Evolutionary conservation across 2,329 filamentous ascomycete genomes (phyloP).

Genomic region (Endoconidiophora laricicola): DNA sequence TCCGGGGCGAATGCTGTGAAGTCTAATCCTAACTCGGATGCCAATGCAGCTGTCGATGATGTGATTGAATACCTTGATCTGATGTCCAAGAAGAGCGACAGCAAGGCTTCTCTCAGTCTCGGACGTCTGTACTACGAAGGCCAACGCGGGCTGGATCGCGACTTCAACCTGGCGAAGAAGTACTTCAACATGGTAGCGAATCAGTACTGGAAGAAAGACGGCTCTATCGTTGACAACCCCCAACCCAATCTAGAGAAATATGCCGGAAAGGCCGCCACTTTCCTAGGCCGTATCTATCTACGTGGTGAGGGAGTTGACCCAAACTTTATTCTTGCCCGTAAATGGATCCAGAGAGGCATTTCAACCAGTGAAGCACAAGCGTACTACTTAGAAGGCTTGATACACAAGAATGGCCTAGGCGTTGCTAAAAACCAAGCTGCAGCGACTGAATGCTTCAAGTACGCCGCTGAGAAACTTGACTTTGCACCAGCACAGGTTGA

Average conservation of each 20-base stretch:
- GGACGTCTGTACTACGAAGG: conserved; percentile 83
- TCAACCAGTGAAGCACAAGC: conserved; percentile 63
- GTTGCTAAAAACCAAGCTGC: conserved; percentile 50
- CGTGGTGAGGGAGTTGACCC: conserved; percentile 72
- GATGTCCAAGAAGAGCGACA: conserved; percentile 76
- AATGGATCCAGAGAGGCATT: conserved; percentile 72
- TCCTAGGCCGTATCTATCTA: conserved; percentile 76
- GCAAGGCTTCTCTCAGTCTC: conserved; percentile 72
- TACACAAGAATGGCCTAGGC: conserved; percentile 67
- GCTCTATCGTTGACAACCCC: conserved; percentile 53
- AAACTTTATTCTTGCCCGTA: conserved; percentile 56
- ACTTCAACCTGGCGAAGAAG: conserved; percentile 55
- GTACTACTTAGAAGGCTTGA: conserved; percentile 68
- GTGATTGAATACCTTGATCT: conserved; percentile 87
- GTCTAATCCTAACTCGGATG: conserved; percentile 56
- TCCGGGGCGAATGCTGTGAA: conserved; percentile 68
- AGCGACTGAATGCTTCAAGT: conserved; percentile 61
- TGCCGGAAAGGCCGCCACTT: conserved; percentile 71
- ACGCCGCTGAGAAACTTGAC: conserved; percentile 60
- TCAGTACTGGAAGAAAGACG: conserved; percentile 67
- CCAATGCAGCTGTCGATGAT: conserved; percentile 77
- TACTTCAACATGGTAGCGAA: conserved; percentile 70
- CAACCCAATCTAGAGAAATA: conserved; percentile 58
- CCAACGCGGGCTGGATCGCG: conserved; percentile 54
- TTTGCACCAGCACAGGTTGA: conserved; percentile 66